These are phyloP conservation scores for Erythrobasidium hasegawianum DNA, from an alignment of 1,284 basidiomycete genomes.

Conservation along the genomic window DNA sequence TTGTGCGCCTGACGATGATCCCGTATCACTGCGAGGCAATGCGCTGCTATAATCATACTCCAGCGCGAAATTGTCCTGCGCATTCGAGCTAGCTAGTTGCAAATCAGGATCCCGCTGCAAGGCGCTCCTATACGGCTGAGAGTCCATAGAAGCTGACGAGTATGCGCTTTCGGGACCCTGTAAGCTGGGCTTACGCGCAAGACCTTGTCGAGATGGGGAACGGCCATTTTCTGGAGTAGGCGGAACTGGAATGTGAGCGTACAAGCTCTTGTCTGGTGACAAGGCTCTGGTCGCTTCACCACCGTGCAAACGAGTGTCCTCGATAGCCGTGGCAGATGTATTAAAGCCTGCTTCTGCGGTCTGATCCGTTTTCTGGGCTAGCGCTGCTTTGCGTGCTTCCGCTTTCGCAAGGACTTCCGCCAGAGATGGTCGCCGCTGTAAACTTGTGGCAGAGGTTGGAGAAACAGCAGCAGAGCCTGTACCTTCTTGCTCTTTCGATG, in stretches of 20 bases:
- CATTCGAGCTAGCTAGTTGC: conserved; percentile 24
- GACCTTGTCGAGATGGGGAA: neutral
- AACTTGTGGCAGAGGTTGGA: neutral
- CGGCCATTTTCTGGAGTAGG: conserved; percentile 9
- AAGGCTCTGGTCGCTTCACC: neutral
- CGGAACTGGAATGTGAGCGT: conserved; percentile 29
- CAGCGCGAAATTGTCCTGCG: conserved; percentile 35
- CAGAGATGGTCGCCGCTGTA: conserved; percentile 21
- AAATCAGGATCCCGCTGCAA: conserved; percentile 34
- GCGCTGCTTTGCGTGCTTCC: conserved; percentile 13
- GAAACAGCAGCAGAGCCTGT: neutral
- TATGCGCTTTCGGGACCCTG: conserved; percentile 23
- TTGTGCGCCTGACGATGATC: neutral
- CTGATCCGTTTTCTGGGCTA: conserved; percentile 9
- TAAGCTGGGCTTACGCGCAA: neutral
- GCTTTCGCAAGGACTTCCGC: conserved; percentile 19
- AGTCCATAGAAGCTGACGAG: conserved; percentile 22
- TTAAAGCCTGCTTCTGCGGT: neutral
- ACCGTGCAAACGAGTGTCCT: no score
- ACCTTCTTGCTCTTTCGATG: neutral
- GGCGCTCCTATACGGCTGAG: conserved; percentile 32
- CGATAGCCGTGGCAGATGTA: neutral
- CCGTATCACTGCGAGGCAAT: neutral
- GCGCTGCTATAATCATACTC: neutral
- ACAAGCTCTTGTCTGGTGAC: conserved; percentile 4